Evolutionary conservation across 495 filamentous ascomycete species (phyloP), one percentile per base, ranked within the genome.

Genomic region (Saxophila tyrrhenica): DNA sequence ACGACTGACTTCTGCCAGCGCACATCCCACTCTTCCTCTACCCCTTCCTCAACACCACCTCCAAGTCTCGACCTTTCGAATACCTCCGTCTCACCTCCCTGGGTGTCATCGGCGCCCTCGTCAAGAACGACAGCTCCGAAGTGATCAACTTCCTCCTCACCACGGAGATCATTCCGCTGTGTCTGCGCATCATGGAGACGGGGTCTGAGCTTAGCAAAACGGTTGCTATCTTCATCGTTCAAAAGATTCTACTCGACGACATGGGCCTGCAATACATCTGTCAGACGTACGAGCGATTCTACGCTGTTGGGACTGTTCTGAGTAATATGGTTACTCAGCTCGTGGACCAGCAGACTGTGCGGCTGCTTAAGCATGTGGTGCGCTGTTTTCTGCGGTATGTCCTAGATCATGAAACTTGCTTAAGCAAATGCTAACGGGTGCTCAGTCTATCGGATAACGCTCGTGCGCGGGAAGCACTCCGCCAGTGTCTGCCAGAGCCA

Each of bases 161-260:
- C 2, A 99, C 92, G 25, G 92, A 99, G 69, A 99, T 99, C 61
- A 99, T 99, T 51, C 92, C 92, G 5, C 79, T 99, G 2, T 99
- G 92, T 66, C 86, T 99, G 23, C 82, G 92, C 29, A 97, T 99
- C 64, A 99, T 99, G 92, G 92, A 99, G 74, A 99, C 92, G 0
- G 94, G 94, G 29, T 97, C 92, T 0, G 92, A 99, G 66, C 75
- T 99, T 43, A 95, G 89, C 75, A 99, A 98, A 74, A 99, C 92
- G 0, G 92, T 99, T 9, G 92, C 92, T 35, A 99, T 99, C 58
- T 99, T 99, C 73, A 99, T 99, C 63, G 92, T 99, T n/a, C 92
- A 99, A 73, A 99, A 99, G 72, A 99, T 99, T 32, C 72, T 99
- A 39, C 76, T 99, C 2, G 92, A 99, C 65, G 92, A 99, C 61